Evolutionary conservation across 306 rosid genomes (phyloP).

Genomic region (Vigna angularis): DNA sequence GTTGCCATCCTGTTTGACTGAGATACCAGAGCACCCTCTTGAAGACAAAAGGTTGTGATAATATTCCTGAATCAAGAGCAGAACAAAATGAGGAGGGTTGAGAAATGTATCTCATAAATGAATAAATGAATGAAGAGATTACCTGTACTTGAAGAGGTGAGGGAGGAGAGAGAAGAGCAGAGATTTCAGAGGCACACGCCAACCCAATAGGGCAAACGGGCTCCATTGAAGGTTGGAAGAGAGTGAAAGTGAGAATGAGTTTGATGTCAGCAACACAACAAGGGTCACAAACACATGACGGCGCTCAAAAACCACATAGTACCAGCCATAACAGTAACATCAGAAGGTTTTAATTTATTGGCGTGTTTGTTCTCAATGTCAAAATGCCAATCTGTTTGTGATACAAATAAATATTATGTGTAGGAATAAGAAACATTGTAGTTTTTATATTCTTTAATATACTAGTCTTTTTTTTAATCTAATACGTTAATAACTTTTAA

Average conservation of each 20-base stretch:
- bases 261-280: constrained; percentile 12
- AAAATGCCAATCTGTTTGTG: too few relatives aligned
- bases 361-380: not conserved
- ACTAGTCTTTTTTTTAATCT: too few relatives aligned
- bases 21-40: constrained; percentile 59
- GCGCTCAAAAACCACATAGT: not conserved
- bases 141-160: constrained; percentile 68
- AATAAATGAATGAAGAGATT: constrained; percentile 42
- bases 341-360: not conserved
- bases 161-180: constrained; percentile 70
- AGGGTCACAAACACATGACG: constrained; percentile 23
- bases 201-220: constrained; percentile 63
- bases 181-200: constrained; percentile 51
- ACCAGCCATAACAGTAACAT: not conserved
- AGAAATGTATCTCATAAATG: not conserved
- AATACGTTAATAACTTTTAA: too few relatives aligned
- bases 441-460: too few relatives aligned
- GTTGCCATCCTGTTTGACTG: constrained; percentile 63
- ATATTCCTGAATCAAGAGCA: constrained; percentile 58
- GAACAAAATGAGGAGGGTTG: not conserved
- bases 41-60: constrained; percentile 61
- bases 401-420: too few relatives aligned
- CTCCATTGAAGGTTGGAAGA: constrained; percentile 55
- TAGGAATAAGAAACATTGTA: too few relatives aligned
- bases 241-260: not conserved